Evolutionary conservation across 768 basidiomycete genomes (phyloP), one percentile per base, ranked within the genome.

Genomic region (Plicaturopsis crispa): DNA sequence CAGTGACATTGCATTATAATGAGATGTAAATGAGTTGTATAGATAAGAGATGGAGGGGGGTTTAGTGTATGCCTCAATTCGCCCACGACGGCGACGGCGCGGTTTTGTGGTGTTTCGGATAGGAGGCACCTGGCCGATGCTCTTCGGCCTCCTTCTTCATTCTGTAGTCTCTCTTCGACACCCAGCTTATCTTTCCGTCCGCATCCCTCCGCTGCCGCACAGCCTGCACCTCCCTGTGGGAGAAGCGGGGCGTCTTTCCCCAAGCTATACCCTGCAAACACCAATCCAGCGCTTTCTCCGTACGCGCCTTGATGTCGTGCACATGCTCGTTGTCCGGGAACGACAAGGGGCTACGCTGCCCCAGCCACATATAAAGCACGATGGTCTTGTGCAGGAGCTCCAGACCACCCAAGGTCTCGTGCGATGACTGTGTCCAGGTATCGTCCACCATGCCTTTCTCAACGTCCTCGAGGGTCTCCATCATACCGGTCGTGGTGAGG

Each of bases 341-440:
- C 6, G 78, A 66, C 37, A 88, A 65, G 0, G 75, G 67, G 41
- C 75, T 68, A 26, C 92, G 80, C 55, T 75, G 80, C 14, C 70
- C 67, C 46, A 92, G 66, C 94, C 94, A 99, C 35, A 90, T 63
- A 59, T 97, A 97, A 16, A 84, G 48, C 11, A 82, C 78, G 20
- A 89, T 50, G 21, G 75, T 61, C 49, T 82, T 84, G 60, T 99
- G 91, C 43, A 88, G 59, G 4, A 70, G 65, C 57, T 97, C 93
- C 33, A 97, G 57, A 12, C 35, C 36, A 26, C 16, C 20, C 47
- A 53, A 49, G 28, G 47, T 19, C 19, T 38, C 21, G 24, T 10
- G 33, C 30, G 24, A 22, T 33, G 8, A 4, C 35, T 3, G 21
- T 35, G 24, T 33, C 46, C 20, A 32, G 19, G 35, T 30, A 17